phyloP scores from a whole-genome alignment of 2,329 filamentous ascomycete genomes.

The Fusarium buxicola region DNA sequence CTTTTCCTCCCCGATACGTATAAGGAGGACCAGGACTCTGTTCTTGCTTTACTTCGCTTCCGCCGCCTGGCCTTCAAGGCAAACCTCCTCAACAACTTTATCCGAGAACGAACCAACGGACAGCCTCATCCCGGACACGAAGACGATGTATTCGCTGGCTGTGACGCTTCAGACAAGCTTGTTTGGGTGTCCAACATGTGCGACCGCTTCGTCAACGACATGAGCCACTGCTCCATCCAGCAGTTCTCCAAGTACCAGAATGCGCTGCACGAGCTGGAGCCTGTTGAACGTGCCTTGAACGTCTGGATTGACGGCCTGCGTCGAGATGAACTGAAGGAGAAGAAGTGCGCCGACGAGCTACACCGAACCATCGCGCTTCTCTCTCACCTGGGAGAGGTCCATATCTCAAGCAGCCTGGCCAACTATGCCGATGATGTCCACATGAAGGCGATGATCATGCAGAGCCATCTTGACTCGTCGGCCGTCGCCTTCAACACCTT shows the following conservation, averaged over 20 bases:
- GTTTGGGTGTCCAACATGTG: constrained; percentile 87
- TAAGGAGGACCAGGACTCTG: constrained; percentile 82
- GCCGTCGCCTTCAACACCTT: constrained; percentile 74
- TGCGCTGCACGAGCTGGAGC: constrained; percentile 87
- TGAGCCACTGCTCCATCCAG: constrained; percentile 80
- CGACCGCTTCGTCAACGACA: constrained; percentile 83
- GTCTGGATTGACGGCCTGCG: constrained; percentile 87
- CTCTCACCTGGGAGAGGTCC: constrained; percentile 85
- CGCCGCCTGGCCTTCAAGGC: constrained; percentile 91
- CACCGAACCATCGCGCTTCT: constrained; percentile 87
- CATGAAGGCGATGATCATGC: constrained; percentile 80
- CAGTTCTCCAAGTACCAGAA: constrained; percentile 84
- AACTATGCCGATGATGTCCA: constrained; percentile 83
- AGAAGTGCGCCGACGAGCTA: constrained; percentile 83
- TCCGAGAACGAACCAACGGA: constrained; percentile 81
- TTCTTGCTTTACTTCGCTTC: constrained; percentile 89
- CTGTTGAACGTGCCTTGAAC: constrained; percentile 90
- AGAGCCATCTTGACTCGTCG: constrained; percentile 84
- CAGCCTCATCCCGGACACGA: constrained; percentile 75
- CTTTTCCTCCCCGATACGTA: constrained; percentile 90
- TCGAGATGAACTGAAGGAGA: constrained; percentile 86
- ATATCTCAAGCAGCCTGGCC: constrained; percentile 76
- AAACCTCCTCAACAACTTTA: constrained; percentile 78
- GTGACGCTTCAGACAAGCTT: constrained; percentile 86
- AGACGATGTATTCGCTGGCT: constrained; percentile 83